Conservation (phyloP, 768 basidiomycete genomes). For the Tricholoma hemisulphureum region DNA sequence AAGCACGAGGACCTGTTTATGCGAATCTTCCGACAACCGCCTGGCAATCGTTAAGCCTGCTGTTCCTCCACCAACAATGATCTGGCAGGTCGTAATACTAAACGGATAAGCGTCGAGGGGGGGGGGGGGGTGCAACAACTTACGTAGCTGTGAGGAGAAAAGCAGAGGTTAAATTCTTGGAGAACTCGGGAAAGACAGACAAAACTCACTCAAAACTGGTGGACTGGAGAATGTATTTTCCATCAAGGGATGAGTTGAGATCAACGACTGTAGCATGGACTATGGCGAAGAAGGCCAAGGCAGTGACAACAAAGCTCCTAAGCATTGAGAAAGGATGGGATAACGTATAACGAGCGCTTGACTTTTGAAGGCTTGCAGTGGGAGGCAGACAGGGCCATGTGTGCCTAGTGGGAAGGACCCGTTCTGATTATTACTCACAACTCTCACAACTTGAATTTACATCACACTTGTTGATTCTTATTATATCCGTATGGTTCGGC, state of each 20-base stretch:
- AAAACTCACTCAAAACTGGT: conserved; percentile 22
- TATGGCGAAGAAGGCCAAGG: conserved; percentile 10
- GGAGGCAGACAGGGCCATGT: no score
- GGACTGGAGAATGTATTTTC: conserved; percentile 15
- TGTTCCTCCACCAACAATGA: conserved; percentile 34
- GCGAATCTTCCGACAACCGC: conserved; percentile 26
- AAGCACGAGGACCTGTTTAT: conserved; percentile 27
- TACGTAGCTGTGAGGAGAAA: conserved; percentile 13
- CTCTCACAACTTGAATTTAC: no score
- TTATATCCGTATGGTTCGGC: no score
- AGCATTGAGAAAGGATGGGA: no score
- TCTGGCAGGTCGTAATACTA: conserved; percentile 9
- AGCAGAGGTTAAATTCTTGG: background rate
- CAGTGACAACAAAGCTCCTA: conserved; percentile 2
- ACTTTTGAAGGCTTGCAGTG: no score
- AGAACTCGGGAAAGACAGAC: background rate
- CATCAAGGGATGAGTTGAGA: conserved; percentile 14
- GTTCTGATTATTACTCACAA: no score
- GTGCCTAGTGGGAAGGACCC: no score
- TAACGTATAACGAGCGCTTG: no score
- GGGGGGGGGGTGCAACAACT: background rate
- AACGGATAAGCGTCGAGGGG: background rate
- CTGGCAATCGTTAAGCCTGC: conserved; percentile 33
- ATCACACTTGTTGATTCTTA: no score
- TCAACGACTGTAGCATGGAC: conserved; percentile 19